A percentile compares a stretch with the other conserved stretches of the same genome.
These are phyloP conservation scores for Calonectria hongkongensis DNA, from an alignment of 2,329 filamentous ascomycete species.

Conservation along the genomic window DNA sequence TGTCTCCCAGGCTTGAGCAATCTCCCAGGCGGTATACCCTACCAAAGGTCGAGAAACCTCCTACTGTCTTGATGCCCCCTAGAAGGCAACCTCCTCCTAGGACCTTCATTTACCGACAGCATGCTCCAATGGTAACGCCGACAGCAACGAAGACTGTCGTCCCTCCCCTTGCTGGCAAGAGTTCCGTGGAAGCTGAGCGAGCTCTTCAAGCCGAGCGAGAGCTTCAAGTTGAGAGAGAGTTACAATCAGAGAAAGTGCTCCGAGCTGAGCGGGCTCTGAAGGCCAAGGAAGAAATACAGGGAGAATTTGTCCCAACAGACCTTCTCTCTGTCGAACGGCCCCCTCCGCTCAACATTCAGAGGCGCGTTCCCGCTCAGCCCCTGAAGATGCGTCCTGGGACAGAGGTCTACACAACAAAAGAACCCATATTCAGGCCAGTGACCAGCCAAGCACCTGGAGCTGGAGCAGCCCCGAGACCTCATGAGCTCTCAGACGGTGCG, in stretches of 20 bases:
- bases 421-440: conserved; percentile 51
- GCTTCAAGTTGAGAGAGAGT: conserved; percentile 1
- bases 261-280: conserved; percentile 19
- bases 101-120: conserved; percentile 13
- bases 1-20: conserved; percentile 4
- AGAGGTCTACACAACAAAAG: conserved; percentile 52
- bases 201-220: background rate
- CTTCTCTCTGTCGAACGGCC: conserved; percentile 47
- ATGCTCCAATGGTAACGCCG: background rate
- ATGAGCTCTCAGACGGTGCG: conserved; percentile 43
- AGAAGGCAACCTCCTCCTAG: conserved; percentile 40
- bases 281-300: conserved; percentile 36
- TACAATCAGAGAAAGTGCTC: conserved; percentile 4
- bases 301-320: conserved; percentile 33
- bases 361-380: conserved; percentile 47
- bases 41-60: conserved; percentile 24
- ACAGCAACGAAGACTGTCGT: conserved; percentile 1
- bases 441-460: conserved; percentile 46
- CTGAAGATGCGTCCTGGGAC: conserved; percentile 49
- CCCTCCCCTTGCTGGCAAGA: background rate
- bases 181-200: background rate
- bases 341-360: conserved; percentile 51
- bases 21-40: conserved; percentile 15
- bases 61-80: conserved; percentile 16
- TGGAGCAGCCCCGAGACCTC: conserved; percentile 37